Percentiles rank a stretch among this genome's conserved stretches.
These are phyloP conservation scores for Emydomyces testavorans DNA, from an alignment of 2,329 filamentous ascomycete species.

Conservation along the genomic window DNA sequence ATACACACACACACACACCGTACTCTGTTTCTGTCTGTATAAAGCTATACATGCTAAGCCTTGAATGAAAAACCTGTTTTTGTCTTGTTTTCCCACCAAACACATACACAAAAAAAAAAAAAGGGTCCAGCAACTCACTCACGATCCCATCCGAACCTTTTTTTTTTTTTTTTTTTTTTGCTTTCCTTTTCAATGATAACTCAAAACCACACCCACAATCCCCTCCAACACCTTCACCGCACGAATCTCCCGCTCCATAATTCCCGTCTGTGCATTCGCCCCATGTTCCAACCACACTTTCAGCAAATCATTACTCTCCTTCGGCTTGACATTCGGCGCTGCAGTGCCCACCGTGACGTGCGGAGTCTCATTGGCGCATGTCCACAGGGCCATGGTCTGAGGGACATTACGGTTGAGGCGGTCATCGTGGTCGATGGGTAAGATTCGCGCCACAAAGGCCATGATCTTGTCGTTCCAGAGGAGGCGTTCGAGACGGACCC, in stretches of 20 bases:
- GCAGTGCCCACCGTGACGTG: constrained; percentile 87
- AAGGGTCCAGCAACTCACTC: no score
- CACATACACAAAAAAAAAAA: no score
- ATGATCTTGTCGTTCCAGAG: constrained; percentile 82
- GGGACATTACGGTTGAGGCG: neutral
- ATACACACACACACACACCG: no score
- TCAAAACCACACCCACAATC: constrained; percentile 42
- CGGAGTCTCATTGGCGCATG: constrained; percentile 64
- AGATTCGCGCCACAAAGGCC: constrained; percentile 72
- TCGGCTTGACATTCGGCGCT: constrained; percentile 65
- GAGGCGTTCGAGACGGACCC: constrained; percentile 51
- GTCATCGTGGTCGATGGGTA: constrained; percentile 35
- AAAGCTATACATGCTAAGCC: no score
- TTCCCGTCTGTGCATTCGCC: constrained; percentile 40
- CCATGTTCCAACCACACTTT: constrained; percentile 59
- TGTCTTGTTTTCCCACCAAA: no score
- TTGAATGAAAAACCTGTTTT: no score
- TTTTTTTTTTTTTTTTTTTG: no score
- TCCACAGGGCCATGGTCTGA: constrained; percentile 39
- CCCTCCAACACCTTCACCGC: constrained; percentile 47
- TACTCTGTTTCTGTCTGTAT: no score
- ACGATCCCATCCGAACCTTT: no score
- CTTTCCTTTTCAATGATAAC: constrained; percentile 16
- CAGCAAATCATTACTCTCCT: constrained; percentile 83
- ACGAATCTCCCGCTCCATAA: constrained; percentile 44